Evolutionary conservation across 2,329 filamentous ascomycete genomes (phyloP).

Genomic region (Mariannaea sp.): DNA sequence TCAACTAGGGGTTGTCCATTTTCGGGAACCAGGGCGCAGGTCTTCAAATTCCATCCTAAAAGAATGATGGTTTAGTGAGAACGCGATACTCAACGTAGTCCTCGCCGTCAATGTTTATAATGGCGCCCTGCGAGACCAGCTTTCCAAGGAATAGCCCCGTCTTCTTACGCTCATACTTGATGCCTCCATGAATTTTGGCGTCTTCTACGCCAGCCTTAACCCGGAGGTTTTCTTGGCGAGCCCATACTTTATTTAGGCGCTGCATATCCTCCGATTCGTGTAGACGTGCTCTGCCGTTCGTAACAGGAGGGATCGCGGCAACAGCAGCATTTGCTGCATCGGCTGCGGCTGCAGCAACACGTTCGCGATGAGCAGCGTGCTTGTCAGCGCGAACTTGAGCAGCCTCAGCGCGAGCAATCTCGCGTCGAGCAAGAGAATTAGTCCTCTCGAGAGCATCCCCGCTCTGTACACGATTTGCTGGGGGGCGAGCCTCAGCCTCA

Average conservation of each 20-base stretch:
- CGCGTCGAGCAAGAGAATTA: slow-evolving; percentile 54
- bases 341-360: slow-evolving; percentile 31
- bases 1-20: no score
- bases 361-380: slow-evolving; percentile 50
- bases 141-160: slow-evolving; percentile 66
- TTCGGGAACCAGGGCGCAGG: no score
- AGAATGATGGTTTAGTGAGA: slow-evolving; percentile 66
- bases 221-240: slow-evolving; percentile 55
- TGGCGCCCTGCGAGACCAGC: slow-evolving; percentile 64
- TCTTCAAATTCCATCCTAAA: no score
- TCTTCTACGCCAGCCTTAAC: slow-evolving; percentile 53
- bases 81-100: slow-evolving; percentile 71
- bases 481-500: slow-evolving; percentile 29
- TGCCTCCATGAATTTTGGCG: slow-evolving; percentile 60
- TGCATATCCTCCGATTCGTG: slow-evolving; percentile 56
- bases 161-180: slow-evolving; percentile 66
- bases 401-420: slow-evolving; percentile 57
- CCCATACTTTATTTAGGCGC: slow-evolving; percentile 61
- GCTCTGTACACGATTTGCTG: slow-evolving; percentile 30
- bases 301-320: slow-evolving; percentile 37
- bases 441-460: slow-evolving; percentile 51
- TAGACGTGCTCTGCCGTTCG: slow-evolving; percentile 44
- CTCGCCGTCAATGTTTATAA: slow-evolving; percentile 68
- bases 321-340: slow-evolving; percentile 42
- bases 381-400: slow-evolving; percentile 56